Conservation (phyloP, 345 rosid genomes). For the Moricandia moricandioides region DNA sequence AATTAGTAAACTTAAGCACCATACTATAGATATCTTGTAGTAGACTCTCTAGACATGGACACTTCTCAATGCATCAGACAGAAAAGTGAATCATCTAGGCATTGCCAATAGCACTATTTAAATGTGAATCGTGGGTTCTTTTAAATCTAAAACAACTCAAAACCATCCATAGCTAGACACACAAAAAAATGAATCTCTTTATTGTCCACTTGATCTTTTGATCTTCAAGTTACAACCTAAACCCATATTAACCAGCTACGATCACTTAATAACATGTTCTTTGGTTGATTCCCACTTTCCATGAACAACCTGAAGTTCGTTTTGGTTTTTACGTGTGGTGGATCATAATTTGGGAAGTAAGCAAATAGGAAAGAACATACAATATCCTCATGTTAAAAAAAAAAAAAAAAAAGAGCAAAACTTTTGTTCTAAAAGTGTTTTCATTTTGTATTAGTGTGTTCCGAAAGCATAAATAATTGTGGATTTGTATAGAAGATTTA, state of each 20-base stretch:
- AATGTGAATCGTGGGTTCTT: constrained; percentile 22
- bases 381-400: too few relatives aligned
- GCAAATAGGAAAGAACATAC: neutral
- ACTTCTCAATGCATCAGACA: constrained; percentile 11
- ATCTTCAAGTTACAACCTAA: neutral
- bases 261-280: neutral
- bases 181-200: constrained; percentile 33
- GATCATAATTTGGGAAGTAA: neutral
- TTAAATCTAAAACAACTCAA: constrained; percentile 9
- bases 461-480: too few relatives aligned
- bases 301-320: neutral
- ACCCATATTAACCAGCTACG: neutral
- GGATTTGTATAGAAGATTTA: neutral
- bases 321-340: neutral
- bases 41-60: constrained; percentile 7
- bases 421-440: neutral
- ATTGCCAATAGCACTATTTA: constrained; percentile 17
- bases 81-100: neutral
- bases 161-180: constrained; percentile 29
- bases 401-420: too few relatives aligned
- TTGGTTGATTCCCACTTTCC: neutral
- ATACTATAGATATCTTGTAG: constrained; percentile 17
- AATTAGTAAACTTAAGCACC: constrained; percentile 12
- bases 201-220: constrained; percentile 15
- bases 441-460: neutral